Evolutionary conservation across 495 filamentous ascomycete species (phyloP), one percentile per base, ranked within the genome.

Genomic region (Annulohypoxylon moriforme): DNA sequence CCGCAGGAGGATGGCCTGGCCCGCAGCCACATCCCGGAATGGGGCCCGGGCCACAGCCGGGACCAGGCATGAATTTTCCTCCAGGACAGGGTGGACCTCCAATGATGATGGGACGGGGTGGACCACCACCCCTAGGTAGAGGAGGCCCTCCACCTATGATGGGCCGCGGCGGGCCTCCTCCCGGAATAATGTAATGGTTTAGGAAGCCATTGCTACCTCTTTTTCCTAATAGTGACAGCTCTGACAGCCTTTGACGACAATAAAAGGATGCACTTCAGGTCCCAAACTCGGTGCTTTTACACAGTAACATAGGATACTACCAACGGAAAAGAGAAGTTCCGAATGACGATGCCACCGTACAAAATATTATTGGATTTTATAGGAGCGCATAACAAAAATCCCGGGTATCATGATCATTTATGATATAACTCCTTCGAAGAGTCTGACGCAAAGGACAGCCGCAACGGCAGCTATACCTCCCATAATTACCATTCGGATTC

Each of bases 401-500:
- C 36, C 5, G 9, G 64, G 24, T 52, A 22, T 50, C 18, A 22
- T 55, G 5, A 24, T 44, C 13, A 27, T 33, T 64, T 70, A 77
- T 52, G 47, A 68, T 60, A 79, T 16, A n/a, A 79, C 29, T 14
- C 68, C 72, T 3, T 83, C 85, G 60, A 92, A 86, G 3, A 82
- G 80, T 61, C 84, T 89, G 20, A 92, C 89, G 69, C 90, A 86
- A 14, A 89, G 82, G 80, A 92, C 90, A 0, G 90, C 89, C 13
- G 86, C 89, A 1, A 84, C 83, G 0, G 90, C 90, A 13, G 91
- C 90, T 57, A 91, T 73, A 20, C 88, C 88, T 16, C 90, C 91
- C 14, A 92, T 81, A 20, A 88, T 60, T 16, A 92, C 85, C 90
- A 92, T 93, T 62, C 90, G 85, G 13, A 88, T 49, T 0, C 89